Base-by-base conservation (phyloP, 2,329 filamentous ascomycete species). In the Neonectria sp. region DNA sequence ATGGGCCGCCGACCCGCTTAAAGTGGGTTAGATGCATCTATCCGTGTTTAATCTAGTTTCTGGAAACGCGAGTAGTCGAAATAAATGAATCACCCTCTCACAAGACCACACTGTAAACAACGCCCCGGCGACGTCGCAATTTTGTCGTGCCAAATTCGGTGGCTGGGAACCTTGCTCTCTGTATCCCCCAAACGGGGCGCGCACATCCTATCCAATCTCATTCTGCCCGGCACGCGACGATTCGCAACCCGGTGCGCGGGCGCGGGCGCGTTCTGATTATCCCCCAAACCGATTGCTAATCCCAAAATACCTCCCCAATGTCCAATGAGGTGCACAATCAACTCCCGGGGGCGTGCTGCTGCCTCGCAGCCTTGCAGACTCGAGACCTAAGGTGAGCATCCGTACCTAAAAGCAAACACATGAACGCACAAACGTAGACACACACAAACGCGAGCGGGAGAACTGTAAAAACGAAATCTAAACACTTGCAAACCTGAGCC, bases 211-310 rank as follows among this genome's bases (percentile, higher is more conserved):
- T 58, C 69, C 69, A 52, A 61, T 55, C 37, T 55, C 29, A 46
- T 69, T 69, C 65, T 67, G 61, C 70, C 58, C 48, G 43, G 72
- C 72, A 71, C 72, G 71, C 72, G 72, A 71, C 51, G 53, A 57
- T 63, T 59, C 45, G 62, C 58, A 68, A 71, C 70, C 67, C 57
- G 51, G 71, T 63, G 55, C 61, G 29, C 60, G 37, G 58, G 58
- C 57, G 52, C 51, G 48, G 57, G 58, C 63, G 63, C 58, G 35
- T 61, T 57, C 45, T 52, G 29, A 49, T 60, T 60, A 40, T 68
- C 48, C 51, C 48, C 68, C 60, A 63, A 63, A 60, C 55, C 60
- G 60, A 60, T 63, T 45, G 35, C 49, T 43, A 43, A 48, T 33
- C 55, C 40, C 29, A 35, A 46, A 33, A 27, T 33, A 29, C 37